Base-by-base conservation (phyloP, 345 rosid species). In the Odontarrhena argentea region DNA sequence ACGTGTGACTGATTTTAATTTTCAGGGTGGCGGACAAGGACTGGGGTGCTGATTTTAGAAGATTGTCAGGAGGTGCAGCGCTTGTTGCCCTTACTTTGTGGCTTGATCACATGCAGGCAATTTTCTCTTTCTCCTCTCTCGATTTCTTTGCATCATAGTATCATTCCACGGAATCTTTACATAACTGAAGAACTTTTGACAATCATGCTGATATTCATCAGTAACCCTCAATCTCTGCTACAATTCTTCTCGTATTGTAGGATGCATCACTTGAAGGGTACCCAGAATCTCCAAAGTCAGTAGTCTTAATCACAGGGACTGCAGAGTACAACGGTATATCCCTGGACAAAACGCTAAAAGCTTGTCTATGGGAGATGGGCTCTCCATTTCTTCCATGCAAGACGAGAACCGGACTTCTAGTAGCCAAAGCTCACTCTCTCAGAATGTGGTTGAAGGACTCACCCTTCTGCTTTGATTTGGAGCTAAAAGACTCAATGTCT, bases 371-470 rank as follows among this genome's bases (percentile, higher is more conserved):
- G 97, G 98, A 93, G 80, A 93, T 93, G 98, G 94, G 90, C 2
- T 90, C 98, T 8, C 98, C 98, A 9, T 93, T 90, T 76, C 85
- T 88, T 63, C 98, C 96, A 1, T 86, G 96, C 73, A 86, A 75
- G 77, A 83, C 90, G 36, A 77, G 96, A 60, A 90, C 84, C 0
- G 96, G 97, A 51, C 86, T 90, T 58, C 87, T 90, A 34, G 80
- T 90, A 7, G 98, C 96, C 6, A 93, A 93, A 85, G 94, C 89
- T 24, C 96, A 90, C 69, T 87, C 98, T 55, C 89, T 93, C 34
- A 82, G 87, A 69, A 93, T 93, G 98, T 93, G 98, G 98, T 75
- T 93, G 70, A 93, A 89, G 79, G 98, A 93, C 77, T 89, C 97
- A 3, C 96, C 97, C 0, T 93, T 93, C 76, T 93, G 98, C 80